Evolutionary conservation across 176 grass and related monocot genomes (phyloP), one percentile per base, ranked within the genome.

Genomic region (Triticum monococcum): DNA sequence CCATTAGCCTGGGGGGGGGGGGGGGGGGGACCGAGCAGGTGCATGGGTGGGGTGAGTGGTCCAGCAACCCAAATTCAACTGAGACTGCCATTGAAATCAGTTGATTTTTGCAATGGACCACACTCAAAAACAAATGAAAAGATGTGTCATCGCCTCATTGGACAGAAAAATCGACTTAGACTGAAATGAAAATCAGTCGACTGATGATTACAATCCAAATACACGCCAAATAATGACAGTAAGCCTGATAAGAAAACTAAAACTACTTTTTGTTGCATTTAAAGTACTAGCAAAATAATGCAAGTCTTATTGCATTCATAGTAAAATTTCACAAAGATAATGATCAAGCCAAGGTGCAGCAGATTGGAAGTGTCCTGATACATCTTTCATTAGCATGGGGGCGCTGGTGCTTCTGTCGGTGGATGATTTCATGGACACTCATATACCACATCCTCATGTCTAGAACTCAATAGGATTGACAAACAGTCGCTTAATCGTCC

Each of bases 401-500:
- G 28, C 3, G 72, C 23, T 75, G 72, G 71, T 17, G 14, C 45
- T 75, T 50, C 72, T 50, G 14, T 14, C 4, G 2, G 25, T 31
- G 24, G 28, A 52, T 75, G 72, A 31, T 52, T 28, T 14, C 72
- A 52, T 52, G 24, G 8, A 32, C 45, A 54, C 1, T 10, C 73
- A 20, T 76, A 2, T 9, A 54, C 25, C 25, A 17, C 73, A 56
- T 31, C 45, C 9, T 12, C 28, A 14, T 80, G 26, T 52, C 56
- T 87, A 81, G 6, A 87, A 10, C 12, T 63, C 8, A 61, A 54
- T 64, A 74, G 85, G 68, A 7, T 74, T 22, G 40, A 87, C 68
- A 75, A 87, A 87, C 28, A 87, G 40, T 45, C 78, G 22, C 3
- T 65, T 65, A 72, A 87, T 87, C 3, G 62, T 32, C 57, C 78